A percentile compares a stretch with the other conserved stretches of the same genome.
phyloP scores from a whole-genome alignment of 345 rosid genomes.

The Lepidium africanum region DNA sequence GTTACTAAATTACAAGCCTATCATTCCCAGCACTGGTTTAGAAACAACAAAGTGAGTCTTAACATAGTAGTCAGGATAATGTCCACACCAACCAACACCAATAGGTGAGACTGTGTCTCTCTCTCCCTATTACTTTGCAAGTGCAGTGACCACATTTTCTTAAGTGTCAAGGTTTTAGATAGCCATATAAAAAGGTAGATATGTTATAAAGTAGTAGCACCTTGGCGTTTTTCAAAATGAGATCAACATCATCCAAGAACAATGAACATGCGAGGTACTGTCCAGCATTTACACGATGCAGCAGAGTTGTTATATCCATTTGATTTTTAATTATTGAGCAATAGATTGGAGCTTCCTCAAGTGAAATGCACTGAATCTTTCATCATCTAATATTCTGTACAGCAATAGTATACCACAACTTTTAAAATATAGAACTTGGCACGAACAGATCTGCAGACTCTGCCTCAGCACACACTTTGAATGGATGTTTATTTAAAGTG shows the following conservation, averaged over 20 bases:
- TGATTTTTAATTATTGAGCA: constrained; percentile 82
- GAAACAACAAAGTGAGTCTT: not conserved
- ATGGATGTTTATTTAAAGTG: not conserved
- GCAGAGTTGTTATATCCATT: constrained; percentile 84
- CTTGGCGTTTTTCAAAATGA: constrained; percentile 89
- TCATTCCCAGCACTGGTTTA: not conserved
- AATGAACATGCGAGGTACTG: constrained; percentile 74
- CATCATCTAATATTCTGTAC: constrained; percentile 79
- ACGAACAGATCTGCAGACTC: too few species aligned
- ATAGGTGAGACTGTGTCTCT: not conserved
- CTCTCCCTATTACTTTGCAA: not conserved
- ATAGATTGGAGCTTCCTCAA: constrained; percentile 98
- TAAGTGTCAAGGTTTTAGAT: not conserved
- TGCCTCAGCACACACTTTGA: not conserved
- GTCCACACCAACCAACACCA: not conserved
- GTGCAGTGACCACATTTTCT: not conserved
- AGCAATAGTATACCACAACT: constrained; percentile 1
- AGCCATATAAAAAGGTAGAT: not conserved
- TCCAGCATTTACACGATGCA: constrained; percentile 87
- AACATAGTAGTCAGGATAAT: not conserved
- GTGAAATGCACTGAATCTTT: constrained; percentile 86
- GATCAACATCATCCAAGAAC: constrained; percentile 82
- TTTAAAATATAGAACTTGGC: not conserved
- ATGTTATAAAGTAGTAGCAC: constrained; percentile 25
- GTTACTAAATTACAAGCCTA: not conserved